Percentiles rank a stretch among this genome's conserved stretches.
Evolutionary conservation across 164 flowering plant genomes (phyloP).

Genomic region (Santalum album): DNA sequence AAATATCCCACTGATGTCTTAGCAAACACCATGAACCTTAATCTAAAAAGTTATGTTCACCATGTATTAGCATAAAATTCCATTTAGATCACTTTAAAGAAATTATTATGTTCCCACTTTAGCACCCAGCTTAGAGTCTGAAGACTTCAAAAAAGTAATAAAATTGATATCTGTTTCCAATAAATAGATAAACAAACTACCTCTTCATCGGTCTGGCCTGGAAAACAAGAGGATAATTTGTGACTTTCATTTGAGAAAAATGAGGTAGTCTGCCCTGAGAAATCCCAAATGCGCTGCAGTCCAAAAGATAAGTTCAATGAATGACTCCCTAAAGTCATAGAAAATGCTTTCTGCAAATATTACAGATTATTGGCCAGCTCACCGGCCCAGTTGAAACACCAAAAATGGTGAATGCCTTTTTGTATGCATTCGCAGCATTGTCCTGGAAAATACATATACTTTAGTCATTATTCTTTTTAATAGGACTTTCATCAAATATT

Average conservation of each 20-base stretch:
- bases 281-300: conserved; percentile 68
- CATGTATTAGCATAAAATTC: background rate
- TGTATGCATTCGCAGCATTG: conserved; percentile 15
- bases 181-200: conserved; percentile 13
- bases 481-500: too few species aligned
- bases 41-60: background rate
- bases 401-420: conserved; percentile 21
- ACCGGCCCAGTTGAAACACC: conserved; percentile 25
- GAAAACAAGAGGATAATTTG: conserved; percentile 20
- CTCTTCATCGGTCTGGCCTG: conserved; percentile 36
- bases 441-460: conserved; percentile 22
- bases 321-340: background rate
- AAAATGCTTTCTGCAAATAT: background rate
- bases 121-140: background rate
- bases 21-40: background rate
- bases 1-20: too few species aligned
- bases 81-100: too few species aligned
- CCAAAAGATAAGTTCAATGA: conserved; percentile 10
- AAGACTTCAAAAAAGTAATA: background rate
- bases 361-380: conserved; percentile 12
- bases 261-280: conserved; percentile 46
- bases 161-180: too few species aligned
- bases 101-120: background rate
- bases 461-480: too few species aligned
- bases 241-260: conserved; percentile 26